phyloP scores from a whole-genome alignment of 306 rosid species.

The Begonia masoniana region DNA sequence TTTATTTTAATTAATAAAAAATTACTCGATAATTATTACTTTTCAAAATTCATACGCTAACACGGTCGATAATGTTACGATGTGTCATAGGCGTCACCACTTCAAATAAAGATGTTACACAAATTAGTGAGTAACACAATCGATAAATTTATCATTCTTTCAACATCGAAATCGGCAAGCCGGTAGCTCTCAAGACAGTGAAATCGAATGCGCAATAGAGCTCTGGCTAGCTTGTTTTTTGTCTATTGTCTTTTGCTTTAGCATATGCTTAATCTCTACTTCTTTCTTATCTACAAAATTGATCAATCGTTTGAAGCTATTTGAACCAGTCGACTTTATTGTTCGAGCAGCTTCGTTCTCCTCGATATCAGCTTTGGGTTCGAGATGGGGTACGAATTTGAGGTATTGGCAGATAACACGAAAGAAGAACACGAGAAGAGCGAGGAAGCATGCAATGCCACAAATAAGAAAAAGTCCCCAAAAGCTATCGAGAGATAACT shows the following conservation, averaged over 20 bases:
- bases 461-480: constrained; percentile 77
- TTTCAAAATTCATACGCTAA: too few species aligned
- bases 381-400: constrained; percentile 36
- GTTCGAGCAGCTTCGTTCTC: constrained; percentile 21
- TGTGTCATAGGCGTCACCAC: too few species aligned
- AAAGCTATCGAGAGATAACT: constrained; percentile 54
- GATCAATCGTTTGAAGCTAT: constrained; percentile 35
- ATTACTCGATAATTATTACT: too few species aligned
- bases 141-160: too few species aligned
- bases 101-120: too few species aligned
- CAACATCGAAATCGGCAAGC: neutral
- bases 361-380: constrained; percentile 19
- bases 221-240: constrained; percentile 21
- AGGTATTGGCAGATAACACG: constrained; percentile 39
- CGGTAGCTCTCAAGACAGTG: constrained; percentile 1
- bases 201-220: constrained; percentile 11
- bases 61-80: too few species aligned
- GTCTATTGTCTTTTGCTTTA: constrained; percentile 30
- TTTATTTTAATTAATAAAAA: too few species aligned
- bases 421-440: constrained; percentile 35
- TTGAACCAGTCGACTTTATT: constrained; percentile 15
- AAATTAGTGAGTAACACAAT: too few species aligned
- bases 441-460: constrained; percentile 39
- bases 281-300: constrained; percentile 60
- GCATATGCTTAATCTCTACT: constrained; percentile 41